Base-by-base conservation (phyloP, 805 yeast genomes). In the Debaryomyces tyrocola region DNA sequence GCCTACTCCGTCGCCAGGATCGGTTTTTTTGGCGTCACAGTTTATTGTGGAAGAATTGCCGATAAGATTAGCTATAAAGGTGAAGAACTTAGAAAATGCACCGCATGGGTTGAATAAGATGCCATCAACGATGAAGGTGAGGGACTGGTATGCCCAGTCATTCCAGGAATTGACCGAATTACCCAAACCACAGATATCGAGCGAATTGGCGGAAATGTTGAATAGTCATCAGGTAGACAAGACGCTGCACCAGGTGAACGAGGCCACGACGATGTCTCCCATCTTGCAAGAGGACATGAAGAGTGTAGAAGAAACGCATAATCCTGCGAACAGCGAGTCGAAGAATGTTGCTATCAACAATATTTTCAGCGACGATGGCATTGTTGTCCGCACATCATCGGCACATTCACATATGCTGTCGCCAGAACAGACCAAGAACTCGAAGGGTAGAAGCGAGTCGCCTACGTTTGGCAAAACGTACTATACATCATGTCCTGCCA, bases 111-210 rank as follows among this genome's bases (percentile, higher is more conserved):
- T 90, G 45, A 78, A 75, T 54, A 74, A 82, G 27, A 84, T 84
- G 82, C 89, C 90, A 1, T 82, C 90, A 2, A 88, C 91, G 41
- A 70, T 79, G 43, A 77, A 83, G 52, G 96, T 90, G 14, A 79
- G 84, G 49, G 82, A 89, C 60, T 90, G 97, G 96, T 90, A 90
- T 62, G 91, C 91, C 1, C 94, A 89, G 62, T 84, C 92, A 7
- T 90, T 90, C 64, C 90, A 89, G 56, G 92, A 90, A 60, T 75
- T 90, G 53, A 81, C 85, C n/a, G 63, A 75, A 10, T 66, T 90
- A 37, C 79, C 82, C 10, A 76, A 78, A 47, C 92, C 92, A 1
- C 59, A 57, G 28, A 70, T 84, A 38, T 68, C 70, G 40, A 70
- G 62, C 14, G 75, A 74, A 40, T 63, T 78, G 50, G 62, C 62